Percentiles rank a stretch among this genome's conserved stretches.
Evolutionary conservation across 2,329 filamentous ascomycete genomes (phyloP).

Genomic region (Fusarium napiforme): DNA sequence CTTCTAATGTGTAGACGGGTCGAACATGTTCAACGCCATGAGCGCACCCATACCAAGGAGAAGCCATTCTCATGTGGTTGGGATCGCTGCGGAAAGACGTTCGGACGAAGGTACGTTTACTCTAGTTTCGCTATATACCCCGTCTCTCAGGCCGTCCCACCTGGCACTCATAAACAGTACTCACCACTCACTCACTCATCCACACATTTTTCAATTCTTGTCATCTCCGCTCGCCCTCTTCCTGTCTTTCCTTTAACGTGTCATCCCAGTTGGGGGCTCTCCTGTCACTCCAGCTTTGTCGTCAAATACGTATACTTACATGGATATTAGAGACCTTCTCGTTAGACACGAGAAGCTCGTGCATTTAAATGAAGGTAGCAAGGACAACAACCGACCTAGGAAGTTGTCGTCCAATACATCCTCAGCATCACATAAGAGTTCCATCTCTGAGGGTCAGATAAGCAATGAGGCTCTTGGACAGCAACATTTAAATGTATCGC

Average conservation of each 20-base stretch:
- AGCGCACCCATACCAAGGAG: conserved; percentile 73
- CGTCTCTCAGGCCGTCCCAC: conserved; percentile 33
- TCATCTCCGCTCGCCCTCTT: background rate
- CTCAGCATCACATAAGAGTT: conserved; percentile 56
- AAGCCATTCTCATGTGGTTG: conserved; percentile 71
- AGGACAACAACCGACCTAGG: conserved; percentile 62
- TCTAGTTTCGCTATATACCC: conserved; percentile 37
- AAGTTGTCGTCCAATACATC: conserved; percentile 61
- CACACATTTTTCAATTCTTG: conserved; percentile 19
- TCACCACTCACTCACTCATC: conserved; percentile 29
- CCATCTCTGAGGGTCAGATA: conserved; percentile 60
- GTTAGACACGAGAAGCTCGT: conserved; percentile 73
- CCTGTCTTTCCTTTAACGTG: background rate
- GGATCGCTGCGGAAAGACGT: conserved; percentile 70
- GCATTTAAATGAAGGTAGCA: conserved; percentile 69
- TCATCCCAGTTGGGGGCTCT: background rate
- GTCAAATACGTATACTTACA: conserved; percentile 56
- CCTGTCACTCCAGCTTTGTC: background rate
- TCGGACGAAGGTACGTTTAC: conserved; percentile 67
- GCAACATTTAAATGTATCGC: conserved; percentile 47
- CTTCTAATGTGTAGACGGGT: conserved; percentile 60
- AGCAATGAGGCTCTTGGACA: conserved; percentile 60
- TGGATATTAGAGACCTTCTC: conserved; percentile 72
- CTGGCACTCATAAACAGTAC: conserved; percentile 27
- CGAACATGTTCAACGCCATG: conserved; percentile 72